phyloP scores from a whole-genome alignment of 1,284 basidiomycete species.

The Athelia psychrophila region DNA sequence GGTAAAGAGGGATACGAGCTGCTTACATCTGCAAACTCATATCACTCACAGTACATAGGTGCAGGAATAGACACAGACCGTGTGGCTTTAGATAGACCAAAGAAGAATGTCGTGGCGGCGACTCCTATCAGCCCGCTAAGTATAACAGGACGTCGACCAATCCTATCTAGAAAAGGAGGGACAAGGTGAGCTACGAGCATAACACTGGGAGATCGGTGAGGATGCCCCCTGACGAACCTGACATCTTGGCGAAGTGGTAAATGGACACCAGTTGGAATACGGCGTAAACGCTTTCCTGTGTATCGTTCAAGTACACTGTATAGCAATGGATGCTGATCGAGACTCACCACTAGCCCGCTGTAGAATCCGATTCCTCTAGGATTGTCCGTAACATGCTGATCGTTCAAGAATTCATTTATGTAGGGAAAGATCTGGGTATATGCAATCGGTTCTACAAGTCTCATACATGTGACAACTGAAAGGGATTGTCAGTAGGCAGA shows the following conservation, averaged over 20 bases:
- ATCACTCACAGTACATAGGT: too few relatives aligned
- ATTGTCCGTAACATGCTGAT: conserved; percentile 30
- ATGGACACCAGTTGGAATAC: conserved; percentile 60
- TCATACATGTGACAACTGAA: conserved; percentile 15
- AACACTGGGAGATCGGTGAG: background rate
- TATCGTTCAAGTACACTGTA: background rate
- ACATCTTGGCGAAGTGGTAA: conserved; percentile 61
- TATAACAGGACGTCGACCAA: conserved; percentile 62
- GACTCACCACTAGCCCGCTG: conserved; percentile 35
- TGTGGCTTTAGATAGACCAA: conserved; percentile 62
- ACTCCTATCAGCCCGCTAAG: conserved; percentile 52
- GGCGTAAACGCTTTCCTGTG: conserved; percentile 61
- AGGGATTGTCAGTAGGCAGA: background rate
- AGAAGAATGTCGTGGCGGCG: conserved; percentile 44
- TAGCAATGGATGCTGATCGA: background rate
- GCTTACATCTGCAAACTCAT: too few relatives aligned
- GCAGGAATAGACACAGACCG: too few relatives aligned
- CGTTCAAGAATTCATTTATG: conserved; percentile 37
- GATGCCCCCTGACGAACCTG: conserved; percentile 32
- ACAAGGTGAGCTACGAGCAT: too few relatives aligned
- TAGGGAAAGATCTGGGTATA: conserved; percentile 36
- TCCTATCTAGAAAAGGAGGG: conserved; percentile 35
- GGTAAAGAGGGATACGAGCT: too few relatives aligned
- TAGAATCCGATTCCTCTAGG: conserved; percentile 37
- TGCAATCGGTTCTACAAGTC: conserved; percentile 36